Conservation (phyloP, 2,329 filamentous ascomycete species). For the Arthrinium puccinioides region DNA sequence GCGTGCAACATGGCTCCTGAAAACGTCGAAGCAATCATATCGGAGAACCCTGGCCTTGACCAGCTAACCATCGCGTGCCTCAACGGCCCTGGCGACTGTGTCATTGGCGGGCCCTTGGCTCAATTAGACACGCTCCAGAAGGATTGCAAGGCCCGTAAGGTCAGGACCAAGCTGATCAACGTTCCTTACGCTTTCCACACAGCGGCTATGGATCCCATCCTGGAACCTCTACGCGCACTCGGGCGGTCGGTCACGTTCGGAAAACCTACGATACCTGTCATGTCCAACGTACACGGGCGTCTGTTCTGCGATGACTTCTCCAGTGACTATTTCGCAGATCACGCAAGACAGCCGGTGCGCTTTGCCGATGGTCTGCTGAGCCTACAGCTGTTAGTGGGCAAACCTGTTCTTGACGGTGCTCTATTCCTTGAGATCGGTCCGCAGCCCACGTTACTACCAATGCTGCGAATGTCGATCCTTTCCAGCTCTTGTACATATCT, state of each 20-base stretch:
- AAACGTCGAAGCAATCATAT: slow-evolving; percentile 3
- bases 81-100: slow-evolving; percentile 9
- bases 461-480: slow-evolving; percentile 4
- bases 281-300: slow-evolving; percentile 8
- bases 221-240: slow-evolving; percentile 1
- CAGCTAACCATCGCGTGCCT: slow-evolving; percentile 7
- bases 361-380: slow-evolving; percentile 1
- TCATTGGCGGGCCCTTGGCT: slow-evolving; percentile 8
- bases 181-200: slow-evolving; percentile 9
- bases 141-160: slow-evolving; percentile 1
- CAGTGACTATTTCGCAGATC: slow-evolving; percentile 4
- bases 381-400: background rate
- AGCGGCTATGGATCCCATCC: slow-evolving; percentile 9
- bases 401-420: background rate
- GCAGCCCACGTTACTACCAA: slow-evolving; percentile 5
- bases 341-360: slow-evolving; percentile 3
- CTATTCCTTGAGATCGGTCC: slow-evolving; percentile 6
- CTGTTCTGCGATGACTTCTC: slow-evolving; percentile 3
- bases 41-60: background rate
- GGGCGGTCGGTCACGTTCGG: slow-evolving; percentile 3
- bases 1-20: slow-evolving; percentile 3
- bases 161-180: slow-evolving; percentile 6
- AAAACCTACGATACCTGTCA: slow-evolving; percentile 7
- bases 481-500: slow-evolving; percentile 2
- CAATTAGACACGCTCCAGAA: slow-evolving; percentile 5